These are phyloP conservation scores for Lantana camara DNA, from an alignment of 257 asterid genomes.

Conservation along the genomic window DNA sequence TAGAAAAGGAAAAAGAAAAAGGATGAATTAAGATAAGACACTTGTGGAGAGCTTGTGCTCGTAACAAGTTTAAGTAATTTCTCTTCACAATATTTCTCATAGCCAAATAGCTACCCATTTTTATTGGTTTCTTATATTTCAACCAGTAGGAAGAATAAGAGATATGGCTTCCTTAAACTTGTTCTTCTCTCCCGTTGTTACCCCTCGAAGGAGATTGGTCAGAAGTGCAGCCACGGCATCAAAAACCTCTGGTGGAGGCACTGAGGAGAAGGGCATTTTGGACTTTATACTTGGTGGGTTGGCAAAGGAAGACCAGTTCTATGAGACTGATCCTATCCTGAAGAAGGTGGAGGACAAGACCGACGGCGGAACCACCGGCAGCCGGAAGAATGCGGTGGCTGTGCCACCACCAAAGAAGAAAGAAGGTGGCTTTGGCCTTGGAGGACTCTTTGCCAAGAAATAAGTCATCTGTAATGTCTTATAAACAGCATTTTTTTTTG, in stretches of 20 bases:
- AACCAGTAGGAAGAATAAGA: background rate
- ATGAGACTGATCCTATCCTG: conserved; percentile 87
- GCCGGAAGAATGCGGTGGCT: conserved; percentile 43
- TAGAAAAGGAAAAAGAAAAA: background rate
- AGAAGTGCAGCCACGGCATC: conserved; percentile 65
- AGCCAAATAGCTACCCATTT: too few species aligned
- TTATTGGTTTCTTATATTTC: conserved; percentile 1
- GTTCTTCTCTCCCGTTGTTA: conserved; percentile 50
- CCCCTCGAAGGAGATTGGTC: conserved; percentile 60
- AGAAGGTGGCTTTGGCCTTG: conserved; percentile 53
- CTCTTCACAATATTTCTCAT: conserved; percentile 36
- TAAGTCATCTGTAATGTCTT: conserved; percentile 8
- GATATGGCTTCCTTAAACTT: conserved; percentile 72
- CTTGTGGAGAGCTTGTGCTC: conserved; percentile 75
- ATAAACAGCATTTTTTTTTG: background rate
- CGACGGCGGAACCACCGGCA: conserved; percentile 27
- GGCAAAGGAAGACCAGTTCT: conserved; percentile 70
- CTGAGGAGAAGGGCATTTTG: conserved; percentile 73
- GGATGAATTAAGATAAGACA: conserved; percentile 62
- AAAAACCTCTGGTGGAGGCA: conserved; percentile 55
- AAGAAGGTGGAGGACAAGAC: conserved; percentile 61
- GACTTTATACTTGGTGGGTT: conserved; percentile 69
- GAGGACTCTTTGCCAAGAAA: conserved; percentile 72
- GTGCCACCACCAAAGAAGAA: conserved; percentile 53
- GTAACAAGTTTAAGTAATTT: conserved; percentile 43